These are phyloP conservation scores for Rhododendron williamsianum DNA, from an alignment of 148 eudicot genomes.

Conservation along the genomic window DNA sequence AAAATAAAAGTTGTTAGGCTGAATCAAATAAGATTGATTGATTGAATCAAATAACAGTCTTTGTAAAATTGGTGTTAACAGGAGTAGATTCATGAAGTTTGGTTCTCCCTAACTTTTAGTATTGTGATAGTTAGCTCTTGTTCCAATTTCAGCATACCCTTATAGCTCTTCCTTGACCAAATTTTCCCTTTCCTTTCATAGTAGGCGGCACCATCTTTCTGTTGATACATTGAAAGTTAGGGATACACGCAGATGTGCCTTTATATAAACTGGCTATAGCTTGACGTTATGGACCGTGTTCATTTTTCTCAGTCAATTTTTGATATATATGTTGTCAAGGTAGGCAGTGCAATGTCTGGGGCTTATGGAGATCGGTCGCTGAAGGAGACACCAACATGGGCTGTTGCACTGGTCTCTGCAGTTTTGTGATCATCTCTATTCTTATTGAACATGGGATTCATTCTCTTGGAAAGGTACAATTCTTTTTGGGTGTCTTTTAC, in stretches of 20 bases:
- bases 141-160: neutral
- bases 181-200: neutral
- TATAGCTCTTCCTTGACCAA: neutral
- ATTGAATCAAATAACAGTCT: neutral
- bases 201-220: neutral
- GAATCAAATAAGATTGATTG: neutral
- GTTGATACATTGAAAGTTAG: neutral
- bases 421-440: conserved; percentile 14
- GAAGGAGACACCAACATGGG: conserved; percentile 21
- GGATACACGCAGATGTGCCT: neutral
- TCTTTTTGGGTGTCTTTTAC: too few relatives aligned
- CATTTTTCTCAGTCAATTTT: neutral
- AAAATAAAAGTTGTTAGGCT: neutral
- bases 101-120: neutral
- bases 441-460: conserved; percentile 16
- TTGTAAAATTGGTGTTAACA: neutral
- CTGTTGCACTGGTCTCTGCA: conserved; percentile 12
- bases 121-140: neutral
- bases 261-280: neutral
- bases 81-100: neutral
- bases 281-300: neutral
- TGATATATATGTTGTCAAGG: neutral
- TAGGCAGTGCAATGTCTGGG: neutral
- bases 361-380: conserved; percentile 6
- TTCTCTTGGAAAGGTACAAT: conserved; percentile 13